Percentiles rank a stretch among this genome's conserved stretches.
Evolutionary conservation across 129 eudicot species (phyloP).

Genomic region (Chrysanthemum seticuspe): DNA sequence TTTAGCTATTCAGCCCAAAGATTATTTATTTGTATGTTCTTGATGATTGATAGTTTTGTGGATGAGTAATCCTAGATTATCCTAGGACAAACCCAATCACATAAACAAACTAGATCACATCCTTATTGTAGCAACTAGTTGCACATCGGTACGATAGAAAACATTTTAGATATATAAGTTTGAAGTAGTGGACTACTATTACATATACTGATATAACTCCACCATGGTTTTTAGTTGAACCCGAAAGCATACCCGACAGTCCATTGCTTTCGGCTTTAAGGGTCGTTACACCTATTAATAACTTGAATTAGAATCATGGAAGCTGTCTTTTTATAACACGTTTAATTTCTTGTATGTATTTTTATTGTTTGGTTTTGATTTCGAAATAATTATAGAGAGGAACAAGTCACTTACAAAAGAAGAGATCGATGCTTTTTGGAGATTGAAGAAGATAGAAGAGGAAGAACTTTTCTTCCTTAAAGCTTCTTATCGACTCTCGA

Average conservation of each 20-base stretch:
- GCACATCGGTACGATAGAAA: too few relatives aligned
- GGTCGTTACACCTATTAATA: too few relatives aligned
- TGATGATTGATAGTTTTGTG: not conserved
- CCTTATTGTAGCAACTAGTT: too few relatives aligned
- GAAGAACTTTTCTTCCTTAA: conserved; percentile 44
- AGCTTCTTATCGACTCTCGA: conserved; percentile 33
- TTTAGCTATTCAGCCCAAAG: not conserved
- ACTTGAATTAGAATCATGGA: not conserved
- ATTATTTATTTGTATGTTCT: not conserved
- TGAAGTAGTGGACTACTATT: too few relatives aligned
- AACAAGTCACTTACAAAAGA: conserved; percentile 44
- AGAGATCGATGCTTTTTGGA: conserved; percentile 48
- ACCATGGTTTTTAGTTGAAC: too few relatives aligned
- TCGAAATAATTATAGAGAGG: conserved; percentile 19
- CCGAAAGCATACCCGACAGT: too few relatives aligned
- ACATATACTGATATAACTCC: too few relatives aligned
- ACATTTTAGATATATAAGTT: too few relatives aligned
- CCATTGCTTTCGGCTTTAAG: too few relatives aligned
- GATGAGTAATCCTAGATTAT: not conserved
- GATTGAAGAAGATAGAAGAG: conserved; percentile 37
- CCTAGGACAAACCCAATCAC: not conserved
- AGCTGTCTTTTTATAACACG: not conserved
- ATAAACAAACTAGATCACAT: not conserved
- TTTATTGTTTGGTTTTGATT: not conserved
- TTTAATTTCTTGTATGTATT: not conserved